These are phyloP conservation scores for Gnomoniopsis smithogilvyi DNA, from an alignment of 2,329 filamentous ascomycete genomes.

Conservation along the genomic window DNA sequence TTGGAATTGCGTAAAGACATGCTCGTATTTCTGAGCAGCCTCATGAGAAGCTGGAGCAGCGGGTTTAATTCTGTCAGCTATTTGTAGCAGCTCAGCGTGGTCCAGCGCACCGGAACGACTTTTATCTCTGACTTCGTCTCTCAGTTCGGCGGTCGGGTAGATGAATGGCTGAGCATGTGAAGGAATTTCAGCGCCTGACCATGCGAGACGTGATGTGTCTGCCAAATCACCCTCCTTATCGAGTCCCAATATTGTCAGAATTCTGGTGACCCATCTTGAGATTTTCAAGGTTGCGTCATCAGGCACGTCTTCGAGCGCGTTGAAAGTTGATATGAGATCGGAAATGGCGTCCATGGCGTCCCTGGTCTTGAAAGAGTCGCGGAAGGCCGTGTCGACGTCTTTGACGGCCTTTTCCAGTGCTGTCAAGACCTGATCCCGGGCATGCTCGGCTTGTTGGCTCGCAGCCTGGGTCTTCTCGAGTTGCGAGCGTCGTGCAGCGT, in stretches of 20 bases:
- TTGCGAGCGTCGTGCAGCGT: neutral
- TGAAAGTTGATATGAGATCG: constrained; percentile 63
- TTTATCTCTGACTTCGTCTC: constrained; percentile 30
- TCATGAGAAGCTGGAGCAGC: constrained; percentile 11
- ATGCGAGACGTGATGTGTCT: constrained; percentile 49
- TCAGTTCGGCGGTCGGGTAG: constrained; percentile 47
- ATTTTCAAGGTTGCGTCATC: constrained; percentile 28
- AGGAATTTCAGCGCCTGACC: constrained; percentile 63
- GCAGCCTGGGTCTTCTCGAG: constrained; percentile 13
- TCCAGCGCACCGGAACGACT: constrained; percentile 37
- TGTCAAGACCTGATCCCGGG: constrained; percentile 32
- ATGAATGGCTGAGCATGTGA: constrained; percentile 56
- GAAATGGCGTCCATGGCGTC: constrained; percentile 60
- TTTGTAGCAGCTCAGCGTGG: constrained; percentile 20
- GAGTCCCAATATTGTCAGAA: constrained; percentile 65
- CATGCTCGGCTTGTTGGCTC: constrained; percentile 18
- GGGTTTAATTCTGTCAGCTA: constrained; percentile 20
- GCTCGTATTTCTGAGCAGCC: constrained; percentile 23
- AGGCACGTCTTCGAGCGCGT: constrained; percentile 33
- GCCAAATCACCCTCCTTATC: constrained; percentile 39
- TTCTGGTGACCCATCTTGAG: constrained; percentile 61
- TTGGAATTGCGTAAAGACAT: constrained; percentile 33
- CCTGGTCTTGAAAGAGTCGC: constrained; percentile 69
- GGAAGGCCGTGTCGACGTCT: constrained; percentile 57
- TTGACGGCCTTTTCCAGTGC: constrained; percentile 52